Conservation (phyloP, 345 rosid genomes). For the Hibiscus trionum region DNA sequence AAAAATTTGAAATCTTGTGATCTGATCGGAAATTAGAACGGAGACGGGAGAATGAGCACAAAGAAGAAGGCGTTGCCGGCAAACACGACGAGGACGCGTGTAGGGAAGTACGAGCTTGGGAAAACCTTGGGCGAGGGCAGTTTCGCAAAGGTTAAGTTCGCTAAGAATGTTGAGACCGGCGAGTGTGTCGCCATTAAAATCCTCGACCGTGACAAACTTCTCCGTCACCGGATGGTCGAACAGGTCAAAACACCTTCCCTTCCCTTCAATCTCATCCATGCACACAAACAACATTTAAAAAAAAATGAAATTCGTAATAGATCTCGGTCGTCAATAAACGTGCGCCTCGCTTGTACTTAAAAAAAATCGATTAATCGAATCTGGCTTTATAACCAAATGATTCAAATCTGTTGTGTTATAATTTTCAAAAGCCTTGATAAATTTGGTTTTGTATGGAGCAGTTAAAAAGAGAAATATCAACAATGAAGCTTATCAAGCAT, state of each 20-base stretch:
- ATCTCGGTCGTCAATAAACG: not conserved
- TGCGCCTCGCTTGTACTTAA: not conserved
- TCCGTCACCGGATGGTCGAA: constrained; percentile 80
- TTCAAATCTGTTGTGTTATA: no score
- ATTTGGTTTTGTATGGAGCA: constrained; percentile 19
- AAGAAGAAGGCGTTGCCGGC: constrained; percentile 22
- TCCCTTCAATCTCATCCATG: not conserved
- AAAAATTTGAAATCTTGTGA: not conserved
- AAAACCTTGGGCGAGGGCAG: constrained; percentile 79
- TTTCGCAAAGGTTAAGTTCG: constrained; percentile 88
- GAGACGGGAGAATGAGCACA: constrained; percentile 26
- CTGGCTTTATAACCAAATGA: not conserved
- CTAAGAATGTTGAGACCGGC: constrained; percentile 55
- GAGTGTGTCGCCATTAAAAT: constrained; percentile 71
- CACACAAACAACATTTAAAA: not conserved
- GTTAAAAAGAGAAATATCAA: constrained; percentile 84
- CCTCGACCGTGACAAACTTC: constrained; percentile 59
- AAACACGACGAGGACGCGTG: constrained; percentile 52
- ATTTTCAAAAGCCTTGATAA: not conserved
- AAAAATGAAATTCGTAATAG: not conserved
- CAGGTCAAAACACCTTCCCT: constrained; percentile 39
- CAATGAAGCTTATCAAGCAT: constrained; percentile 94
- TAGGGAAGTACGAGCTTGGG: constrained; percentile 79
- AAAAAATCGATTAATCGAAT: not conserved
- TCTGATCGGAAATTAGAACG: not conserved